Evolutionary conservation across 345 rosid species (phyloP), one percentile per base, ranked within the genome.

Genomic region (Theobroma cacao): DNA sequence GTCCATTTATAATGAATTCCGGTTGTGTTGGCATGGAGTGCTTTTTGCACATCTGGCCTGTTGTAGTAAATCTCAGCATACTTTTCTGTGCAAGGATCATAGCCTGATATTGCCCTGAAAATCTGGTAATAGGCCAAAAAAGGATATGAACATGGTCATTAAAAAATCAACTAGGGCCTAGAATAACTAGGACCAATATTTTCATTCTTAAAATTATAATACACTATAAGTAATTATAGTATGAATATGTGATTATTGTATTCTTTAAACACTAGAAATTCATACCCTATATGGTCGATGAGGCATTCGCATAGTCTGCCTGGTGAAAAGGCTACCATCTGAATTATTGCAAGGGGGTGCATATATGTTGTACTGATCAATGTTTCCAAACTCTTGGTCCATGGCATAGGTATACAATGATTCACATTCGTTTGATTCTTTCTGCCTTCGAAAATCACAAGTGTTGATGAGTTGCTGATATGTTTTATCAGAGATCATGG

Each of bases 11-110:
- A 96, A 3, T 88, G 98, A 75, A 94, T 91, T 72, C 73, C 86
- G 41, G 95, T 91, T 20, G 15, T 62, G 64, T 97, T 94, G 24
- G 98, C 98, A 83, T 94, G 99, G 47, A 96, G 89, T 14, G 98
- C 98, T 72, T 43, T 89, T 81, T 96, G 98, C 69, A 94, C 99
- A 76, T 94, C 98, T 11, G 89, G 93, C 62, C 98, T 84, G 74
- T 97, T 97, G 87, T 94, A 97, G 81, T 94, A 97, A 0, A 89
- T 81, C 90, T 97, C 98, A 20, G 99, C 99, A 81, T 97, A 88
- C 82, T 89, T 93, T 80, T 97, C 99, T 2, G 97, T 94, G 71
- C 99, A 97, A n/a, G 99, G 99, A 86, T 97, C 99, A 78, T 97
- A 97, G 2, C 99, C 99, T 2, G 94, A 78, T 2, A 91, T 45